Percentiles rank a stretch among this genome's conserved stretches.
Conservation (phyloP, 108 stramenopile genomes). For the Discostella stelligeroides region DNA sequence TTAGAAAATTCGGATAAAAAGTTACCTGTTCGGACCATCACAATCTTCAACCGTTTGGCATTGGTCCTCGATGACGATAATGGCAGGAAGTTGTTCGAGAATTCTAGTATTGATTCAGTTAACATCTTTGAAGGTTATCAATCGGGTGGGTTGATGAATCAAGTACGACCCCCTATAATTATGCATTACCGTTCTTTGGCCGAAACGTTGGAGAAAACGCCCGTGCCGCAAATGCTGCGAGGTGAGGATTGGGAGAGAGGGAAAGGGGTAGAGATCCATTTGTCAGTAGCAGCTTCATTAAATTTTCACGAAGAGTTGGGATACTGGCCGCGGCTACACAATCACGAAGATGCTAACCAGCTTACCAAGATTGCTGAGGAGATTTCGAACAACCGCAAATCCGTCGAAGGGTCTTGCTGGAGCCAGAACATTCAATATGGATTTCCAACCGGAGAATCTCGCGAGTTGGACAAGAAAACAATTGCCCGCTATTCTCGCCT, state of each 20-base stretch:
- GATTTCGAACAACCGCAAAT: conserved; percentile 32
- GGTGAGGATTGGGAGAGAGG: conserved; percentile 64
- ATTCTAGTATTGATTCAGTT: conserved; percentile 24
- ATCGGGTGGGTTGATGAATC: conserved; percentile 59
- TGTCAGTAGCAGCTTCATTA: conserved; percentile 45
- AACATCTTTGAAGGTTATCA: conserved; percentile 43
- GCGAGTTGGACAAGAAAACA: conserved; percentile 61
- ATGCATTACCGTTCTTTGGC: conserved; percentile 48
- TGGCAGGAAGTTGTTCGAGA: conserved; percentile 20
- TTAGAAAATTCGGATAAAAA: conserved; percentile 36
- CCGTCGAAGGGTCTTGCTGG: conserved; percentile 47
- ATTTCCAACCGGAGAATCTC: conserved; percentile 57
- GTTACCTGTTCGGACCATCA: conserved; percentile 52
- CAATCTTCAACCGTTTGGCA: conserved; percentile 60
- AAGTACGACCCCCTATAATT: conserved; percentile 52
- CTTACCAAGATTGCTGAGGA: conserved; percentile 33
- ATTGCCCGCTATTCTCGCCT: conserved; percentile 58
- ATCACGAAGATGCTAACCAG: conserved; percentile 39
- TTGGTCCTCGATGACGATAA: conserved; percentile 50
- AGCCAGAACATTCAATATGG: conserved; percentile 50
- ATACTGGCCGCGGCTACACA: conserved; percentile 51
- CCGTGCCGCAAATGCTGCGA: conserved; percentile 64
- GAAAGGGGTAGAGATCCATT: conserved; percentile 59
- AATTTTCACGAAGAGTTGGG: conserved; percentile 43
- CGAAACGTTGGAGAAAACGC: conserved; percentile 52